A percentile compares a stretch with the other conserved stretches of the same genome.
These are phyloP conservation scores for Aspergillus sclerotiicarbonarius DNA, from an alignment of 495 filamentous ascomycete genomes.

Conservation along the genomic window DNA sequence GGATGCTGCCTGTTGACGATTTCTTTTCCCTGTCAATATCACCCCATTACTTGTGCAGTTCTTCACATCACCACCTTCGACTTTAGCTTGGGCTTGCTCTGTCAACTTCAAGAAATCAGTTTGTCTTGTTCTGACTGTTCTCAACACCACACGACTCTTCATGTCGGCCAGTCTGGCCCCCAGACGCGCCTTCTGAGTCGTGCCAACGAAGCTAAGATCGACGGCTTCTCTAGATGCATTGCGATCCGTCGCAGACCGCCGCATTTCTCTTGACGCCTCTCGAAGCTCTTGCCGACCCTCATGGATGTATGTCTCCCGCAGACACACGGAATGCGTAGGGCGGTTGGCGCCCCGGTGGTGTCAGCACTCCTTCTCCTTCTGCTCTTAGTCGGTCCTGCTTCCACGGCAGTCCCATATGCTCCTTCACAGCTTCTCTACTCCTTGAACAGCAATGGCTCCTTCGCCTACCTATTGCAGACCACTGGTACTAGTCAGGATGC, in stretches of 20 bases:
- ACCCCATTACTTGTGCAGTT: neutral
- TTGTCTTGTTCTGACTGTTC: neutral
- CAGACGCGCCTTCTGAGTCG: conserved; percentile 16
- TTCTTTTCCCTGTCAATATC: neutral
- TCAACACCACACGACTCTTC: neutral
- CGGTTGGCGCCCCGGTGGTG: conserved; percentile 20
- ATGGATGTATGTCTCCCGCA: conserved; percentile 21
- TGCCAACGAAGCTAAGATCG: conserved; percentile 16
- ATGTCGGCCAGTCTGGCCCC: conserved; percentile 12
- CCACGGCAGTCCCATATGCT: conserved; percentile 64
- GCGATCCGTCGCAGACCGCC: conserved; percentile 10
- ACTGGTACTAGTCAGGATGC: conserved; percentile 35
- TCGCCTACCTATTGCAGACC: conserved; percentile 61
- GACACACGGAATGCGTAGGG: conserved; percentile 17
- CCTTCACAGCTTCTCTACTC: conserved; percentile 67
- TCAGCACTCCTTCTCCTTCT: conserved; percentile 18
- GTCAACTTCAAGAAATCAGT: neutral
- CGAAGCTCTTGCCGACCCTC: conserved; percentile 10
- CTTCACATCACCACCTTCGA: neutral
- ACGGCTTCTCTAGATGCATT: conserved; percentile 20
- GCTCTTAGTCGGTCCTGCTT: conserved; percentile 20
- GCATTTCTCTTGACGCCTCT: conserved; percentile 8
- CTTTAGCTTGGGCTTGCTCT: neutral
- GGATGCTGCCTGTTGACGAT: conserved; percentile 16
- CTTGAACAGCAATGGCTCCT: conserved; percentile 42